Evolutionary conservation across 192 early-diverging fungal species (phyloP).

Genomic region (Coemansia aciculifera): DNA sequence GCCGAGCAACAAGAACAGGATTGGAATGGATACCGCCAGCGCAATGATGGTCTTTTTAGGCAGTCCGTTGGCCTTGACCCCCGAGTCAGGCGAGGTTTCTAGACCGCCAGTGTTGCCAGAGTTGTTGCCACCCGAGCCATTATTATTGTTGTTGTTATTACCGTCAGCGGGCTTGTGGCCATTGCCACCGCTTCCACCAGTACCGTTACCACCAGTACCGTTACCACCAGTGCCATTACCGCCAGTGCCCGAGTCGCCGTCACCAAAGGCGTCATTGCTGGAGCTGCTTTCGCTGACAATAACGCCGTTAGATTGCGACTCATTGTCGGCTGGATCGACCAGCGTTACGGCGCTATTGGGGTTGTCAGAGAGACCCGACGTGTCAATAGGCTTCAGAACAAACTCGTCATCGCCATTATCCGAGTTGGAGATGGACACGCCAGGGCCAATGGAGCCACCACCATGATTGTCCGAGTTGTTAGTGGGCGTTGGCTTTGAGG

Average conservation of each 20-base stretch:
- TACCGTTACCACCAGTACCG: not conserved
- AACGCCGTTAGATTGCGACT: not conserved
- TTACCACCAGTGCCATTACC: not conserved
- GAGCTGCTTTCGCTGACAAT: not conserved
- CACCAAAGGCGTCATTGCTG: not conserved
- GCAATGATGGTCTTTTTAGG: slow-evolving; percentile 22
- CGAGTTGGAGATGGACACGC: not conserved
- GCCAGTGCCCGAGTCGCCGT: not conserved
- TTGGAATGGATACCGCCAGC: slow-evolving; percentile 21
- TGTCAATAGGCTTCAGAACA: not conserved
- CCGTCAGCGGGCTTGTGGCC: not conserved
- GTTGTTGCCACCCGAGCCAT: not conserved
- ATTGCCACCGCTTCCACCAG: slow-evolving; percentile 4
- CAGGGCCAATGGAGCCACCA: not conserved
- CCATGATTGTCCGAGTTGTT: not conserved
- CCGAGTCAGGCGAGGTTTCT: not conserved
- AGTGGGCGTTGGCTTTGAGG: not conserved
- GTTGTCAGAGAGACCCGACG: not conserved
- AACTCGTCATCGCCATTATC: not conserved
- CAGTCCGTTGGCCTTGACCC: not conserved
- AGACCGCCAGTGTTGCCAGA: not conserved
- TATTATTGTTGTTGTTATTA: not conserved
- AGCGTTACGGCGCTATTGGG: not conserved
- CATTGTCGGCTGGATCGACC: not conserved
- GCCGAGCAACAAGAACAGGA: slow-evolving; percentile 21